Evolutionary conservation across 805 yeast genomes (phyloP), one percentile per base, ranked within the genome.

Genomic region (Candida methanosorbosa): DNA sequence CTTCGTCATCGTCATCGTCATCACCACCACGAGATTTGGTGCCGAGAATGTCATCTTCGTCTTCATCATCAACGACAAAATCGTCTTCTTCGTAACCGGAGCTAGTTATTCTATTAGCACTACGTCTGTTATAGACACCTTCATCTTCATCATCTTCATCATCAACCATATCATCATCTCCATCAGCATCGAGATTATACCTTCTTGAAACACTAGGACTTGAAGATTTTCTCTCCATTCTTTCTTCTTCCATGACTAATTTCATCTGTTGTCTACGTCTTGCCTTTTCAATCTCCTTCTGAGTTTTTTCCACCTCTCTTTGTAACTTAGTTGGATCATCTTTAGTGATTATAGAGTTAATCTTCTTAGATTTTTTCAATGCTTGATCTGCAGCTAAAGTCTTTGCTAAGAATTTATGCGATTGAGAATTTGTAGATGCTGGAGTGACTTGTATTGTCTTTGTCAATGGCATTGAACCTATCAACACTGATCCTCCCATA

Each of bases 361-460:
- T 57, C 38, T 50, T 66, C 45, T 70, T 71, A 44, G 66, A 61
- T 40, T 64, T 72, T 42, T 63, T 50, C 37, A 42, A 58, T 45
- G 56, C 62, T 52, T 70, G 68, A 35, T 64, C 66, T 32, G 61
- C 61, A 40, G 70, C 68, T 28, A 81, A 75, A 3, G 86, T 84
- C 41, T 72, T 71, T 2, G 95, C 85, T 43, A 92, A 68, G 50
- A 78, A 75, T 46, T 74, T 70, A 56, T 90, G 97, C 3, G 94
- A 81, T 34, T 73, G 72, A 2, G 97, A 85, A 30, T 73, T 70
- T n/a, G 94, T 85, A 0, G 97, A 86, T 0, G 96, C 78, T 14
- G 98, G 98, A 34, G 87, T 74, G 37, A 92, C 74, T 54, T 80
- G 81, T 49, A 85, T 70, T 2, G 76, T 57, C 47, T 81, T 77